Conservation (phyloP, 805 yeast species). For the Hanseniaspora meyeri region DNA sequence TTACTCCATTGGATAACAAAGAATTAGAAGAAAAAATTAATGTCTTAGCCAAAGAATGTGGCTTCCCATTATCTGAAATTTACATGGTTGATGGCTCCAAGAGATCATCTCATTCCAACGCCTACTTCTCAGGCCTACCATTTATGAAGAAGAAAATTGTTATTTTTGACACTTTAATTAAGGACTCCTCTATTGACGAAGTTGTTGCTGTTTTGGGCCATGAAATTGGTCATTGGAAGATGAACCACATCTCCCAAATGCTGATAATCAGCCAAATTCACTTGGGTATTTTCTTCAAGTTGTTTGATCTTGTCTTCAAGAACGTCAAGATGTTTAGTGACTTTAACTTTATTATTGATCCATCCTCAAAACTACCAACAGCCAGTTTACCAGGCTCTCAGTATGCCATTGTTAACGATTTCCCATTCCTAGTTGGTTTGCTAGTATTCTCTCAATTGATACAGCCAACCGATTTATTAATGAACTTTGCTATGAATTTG, state of each 20-base stretch:
- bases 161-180: constrained; percentile 78
- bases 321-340: constrained; percentile 66
- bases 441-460: constrained; percentile 64
- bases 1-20: constrained; percentile 81
- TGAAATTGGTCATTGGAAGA: constrained; percentile 96
- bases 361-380: constrained; percentile 4
- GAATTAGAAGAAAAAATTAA: constrained; percentile 75
- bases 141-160: constrained; percentile 90
- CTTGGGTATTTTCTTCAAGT: constrained; percentile 49
- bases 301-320: constrained; percentile 68
- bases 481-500: constrained; percentile 55
- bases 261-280: constrained; percentile 54
- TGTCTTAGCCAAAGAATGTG: constrained; percentile 56
- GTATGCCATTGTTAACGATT: constrained; percentile 29
- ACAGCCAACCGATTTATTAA: constrained; percentile 59
- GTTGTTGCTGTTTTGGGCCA: constrained; percentile 95
- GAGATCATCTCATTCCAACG: constrained; percentile 92
- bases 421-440: constrained; percentile 75
- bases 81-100: constrained; percentile 94
- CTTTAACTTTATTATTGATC: constrained; percentile 51
- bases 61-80: constrained; percentile 76
- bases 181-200: constrained; percentile 62
- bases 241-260: constrained; percentile 74
- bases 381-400: constrained; percentile 13
- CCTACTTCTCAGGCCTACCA: constrained; percentile 90